Base-by-base conservation (phyloP, 2,329 filamentous ascomycete genomes). In the Venturia oleaginea region DNA sequence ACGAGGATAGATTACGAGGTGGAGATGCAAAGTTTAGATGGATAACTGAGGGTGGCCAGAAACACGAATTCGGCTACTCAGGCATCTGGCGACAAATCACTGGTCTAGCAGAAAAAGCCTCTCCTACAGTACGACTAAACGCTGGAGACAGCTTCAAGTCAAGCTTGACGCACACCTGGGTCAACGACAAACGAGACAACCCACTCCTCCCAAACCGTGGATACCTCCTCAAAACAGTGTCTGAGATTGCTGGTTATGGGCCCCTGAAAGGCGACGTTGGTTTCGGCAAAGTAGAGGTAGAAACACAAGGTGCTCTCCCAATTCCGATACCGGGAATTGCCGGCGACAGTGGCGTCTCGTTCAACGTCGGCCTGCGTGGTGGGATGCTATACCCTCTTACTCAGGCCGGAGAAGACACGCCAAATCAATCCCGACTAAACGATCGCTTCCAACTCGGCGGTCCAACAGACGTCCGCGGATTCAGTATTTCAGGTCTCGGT, bases 381-480 rank as follows among this genome's bases (percentile, higher is more conserved):
- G 94, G 94, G 42, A 74, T 96, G 60, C 81, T 99, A 10, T 96
- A 89, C 73, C 94, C 94, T 1, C 80, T 99, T 19, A 83, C 90
- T 1, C 78, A 89, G 8, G 85, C 85, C 7, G 78, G 78, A 62
- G 71, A 76, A 22, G 78, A 79, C 60, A 78, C 79, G 24, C 83
- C 87, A 0, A 80, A 83, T 30, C 84, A 88, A 4, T 95, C 90
- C 68, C 86, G 91, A 37, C 84, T 97, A 71, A 97, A 95, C 73
- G 94, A 99, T 75, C 91, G 94, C 55, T 99, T 99, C 79, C 86
- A 92, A 71, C 89, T 99, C 38, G 94, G 94, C 54, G 94, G 94
- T 0, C 93, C 94, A 3, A 96, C 92, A 3, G 93, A 96, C 72
- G 90, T 99, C 17, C 90, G 94, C 64, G 94, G 94, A 1, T 99